Evolutionary conservation across 805 yeast genomes (phyloP).

Genomic region (Kazachstania bromeliacearum): DNA sequence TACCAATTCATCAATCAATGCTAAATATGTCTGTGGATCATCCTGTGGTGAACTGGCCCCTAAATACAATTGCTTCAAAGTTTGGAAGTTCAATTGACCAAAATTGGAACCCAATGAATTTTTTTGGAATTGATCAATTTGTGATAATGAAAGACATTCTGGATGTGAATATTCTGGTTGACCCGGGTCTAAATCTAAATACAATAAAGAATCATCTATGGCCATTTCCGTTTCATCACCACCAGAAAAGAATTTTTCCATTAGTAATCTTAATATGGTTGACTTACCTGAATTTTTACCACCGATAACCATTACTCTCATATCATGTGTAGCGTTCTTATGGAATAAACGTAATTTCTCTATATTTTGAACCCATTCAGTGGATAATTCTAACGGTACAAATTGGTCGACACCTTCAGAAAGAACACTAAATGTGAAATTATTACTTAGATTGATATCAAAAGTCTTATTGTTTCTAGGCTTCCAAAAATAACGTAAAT

Average conservation of each 20-base stretch:
- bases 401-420: constrained; percentile 7
- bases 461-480: constrained; percentile 4
- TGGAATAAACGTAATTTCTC: constrained; percentile 18
- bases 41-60: constrained; percentile 66
- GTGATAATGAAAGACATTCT: constrained; percentile 52
- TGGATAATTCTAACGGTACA: constrained; percentile 12
- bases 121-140: constrained; percentile 12
- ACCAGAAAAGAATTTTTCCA: constrained; percentile 36
- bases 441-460: constrained; percentile 1
- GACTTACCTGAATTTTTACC: constrained; percentile 77
- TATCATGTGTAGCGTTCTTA: constrained; percentile 16
- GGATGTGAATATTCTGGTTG: constrained; percentile 74
- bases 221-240: constrained; percentile 7
- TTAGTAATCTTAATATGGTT: constrained; percentile 47
- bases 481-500: constrained; percentile 19
- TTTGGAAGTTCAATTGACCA: constrained; percentile 13
- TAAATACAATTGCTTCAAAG: constrained; percentile 32
- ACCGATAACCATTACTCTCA: constrained; percentile 32
- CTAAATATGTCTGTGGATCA: constrained; percentile 48
- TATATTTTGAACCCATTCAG: constrained; percentile 16
- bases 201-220: constrained; percentile 30
- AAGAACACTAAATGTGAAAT: constrained; percentile 12
- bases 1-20: constrained; percentile 35
- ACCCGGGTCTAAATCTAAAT: constrained; percentile 81
- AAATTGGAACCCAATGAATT: constrained; percentile 19